Evolutionary conservation across 495 filamentous ascomycete genomes (phyloP), one percentile per base, ranked within the genome.

Genomic region (Oidiodendron maius): DNA sequence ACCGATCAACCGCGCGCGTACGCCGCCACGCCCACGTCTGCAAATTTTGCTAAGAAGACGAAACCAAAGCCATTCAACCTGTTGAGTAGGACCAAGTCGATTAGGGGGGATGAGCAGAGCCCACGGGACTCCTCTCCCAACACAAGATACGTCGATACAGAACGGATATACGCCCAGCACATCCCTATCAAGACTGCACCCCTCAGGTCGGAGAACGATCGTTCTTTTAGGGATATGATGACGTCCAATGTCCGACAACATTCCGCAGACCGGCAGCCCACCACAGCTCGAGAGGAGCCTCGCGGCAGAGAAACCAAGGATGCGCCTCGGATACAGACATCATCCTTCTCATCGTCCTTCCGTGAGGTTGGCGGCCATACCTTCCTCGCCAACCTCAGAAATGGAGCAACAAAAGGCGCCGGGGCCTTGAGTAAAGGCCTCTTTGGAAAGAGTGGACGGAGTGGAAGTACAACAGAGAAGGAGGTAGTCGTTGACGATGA

Each of bases 341-440:
- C 41, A 50, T 54, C 70, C 13, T 67, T 53, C n/a, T 79, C 79
- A 0, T 69, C 65, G 15, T 81, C 82, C 0, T 71, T 81, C 51
- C 79, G 81, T 41, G 84, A 89, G 26, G 73, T 77, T 39, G 80
- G 81, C 18, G 52, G 57, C 10, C 53, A 56, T 26, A 71, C 74
- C 2, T 80, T 91, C 28, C 77, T 91, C 56, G 83, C 74, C 49
- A 87, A 84, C 34, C 64, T 91, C 16, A 89, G 86, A 62, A 79
- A 74, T 48, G 80, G 79, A 18, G 79, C 83, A 18, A 82, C 73
- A 32, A 84, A 83, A 57, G 86, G 88, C 25, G 86, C 86, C 6
- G 84, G 82, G 37, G 86, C 87, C 58, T 77, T 89, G 24, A 80
- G 84, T 36, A 91, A 89, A 54, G 80, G 81, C 0, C 73, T 91